Conservation (phyloP, 2,329 filamentous ascomycete species). For the Hypocreales sp. region DNA sequence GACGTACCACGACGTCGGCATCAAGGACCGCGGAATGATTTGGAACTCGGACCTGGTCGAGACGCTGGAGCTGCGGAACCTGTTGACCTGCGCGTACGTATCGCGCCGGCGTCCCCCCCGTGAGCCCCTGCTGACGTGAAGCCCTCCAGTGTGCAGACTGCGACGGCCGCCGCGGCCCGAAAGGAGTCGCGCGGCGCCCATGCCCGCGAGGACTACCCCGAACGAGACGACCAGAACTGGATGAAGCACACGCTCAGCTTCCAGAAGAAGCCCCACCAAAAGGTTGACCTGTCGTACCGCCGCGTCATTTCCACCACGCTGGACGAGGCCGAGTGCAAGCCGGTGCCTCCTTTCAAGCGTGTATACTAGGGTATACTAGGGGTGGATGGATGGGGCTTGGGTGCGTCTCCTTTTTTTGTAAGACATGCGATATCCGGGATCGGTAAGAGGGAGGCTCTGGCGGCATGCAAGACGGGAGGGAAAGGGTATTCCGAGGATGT, state of each 20-base stretch:
- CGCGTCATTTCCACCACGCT: constrained; percentile 68
- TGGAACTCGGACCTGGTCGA: constrained; percentile 98
- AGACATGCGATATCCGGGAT: constrained; percentile 5
- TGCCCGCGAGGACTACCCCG: constrained; percentile 90
- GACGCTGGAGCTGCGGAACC: constrained; percentile 86
- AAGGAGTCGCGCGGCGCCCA: constrained; percentile 97
- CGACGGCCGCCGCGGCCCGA: constrained; percentile 74
- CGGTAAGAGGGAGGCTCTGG: constrained; percentile 1
- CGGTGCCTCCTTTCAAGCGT: constrained; percentile 92
- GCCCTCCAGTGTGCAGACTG: constrained; percentile 62
- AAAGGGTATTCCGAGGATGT: too few species aligned
- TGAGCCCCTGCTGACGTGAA: not conserved
- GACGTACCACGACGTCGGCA: constrained; percentile 69
- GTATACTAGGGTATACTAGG: constrained; percentile 64
- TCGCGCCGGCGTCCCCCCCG: too few species aligned
- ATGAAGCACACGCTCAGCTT: constrained; percentile 98
- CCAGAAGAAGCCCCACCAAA: constrained; percentile 84
- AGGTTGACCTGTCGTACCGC: constrained; percentile 77
- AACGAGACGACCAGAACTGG: constrained; percentile 91
- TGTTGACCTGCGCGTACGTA: constrained; percentile 89
- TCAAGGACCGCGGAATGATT: constrained; percentile 99
- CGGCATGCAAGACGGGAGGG: too few species aligned
- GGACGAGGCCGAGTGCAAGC: constrained; percentile 91
- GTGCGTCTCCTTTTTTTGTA: constrained; percentile 3
- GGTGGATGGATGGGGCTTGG: not conserved